Evolutionary conservation across 78 protist species (phyloP).

Genomic region (Dictyostelium firmibasis): DNA sequence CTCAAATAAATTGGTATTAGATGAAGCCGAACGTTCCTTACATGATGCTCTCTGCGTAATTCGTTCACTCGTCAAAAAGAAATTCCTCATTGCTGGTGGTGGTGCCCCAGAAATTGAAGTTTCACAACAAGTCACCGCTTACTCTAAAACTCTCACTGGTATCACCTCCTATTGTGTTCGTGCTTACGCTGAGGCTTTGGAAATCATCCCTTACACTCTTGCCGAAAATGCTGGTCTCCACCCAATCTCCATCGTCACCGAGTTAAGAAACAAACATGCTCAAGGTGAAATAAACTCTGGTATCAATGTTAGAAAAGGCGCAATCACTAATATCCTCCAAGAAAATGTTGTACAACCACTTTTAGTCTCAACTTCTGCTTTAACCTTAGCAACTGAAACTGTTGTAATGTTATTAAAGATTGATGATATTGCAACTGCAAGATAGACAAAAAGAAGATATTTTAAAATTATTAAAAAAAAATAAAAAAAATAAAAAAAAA

Average conservation of each 20-base stretch:
- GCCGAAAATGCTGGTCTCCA: constrained; percentile 99
- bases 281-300: constrained; percentile 95
- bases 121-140: constrained; percentile 84
- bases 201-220: constrained; percentile 98
- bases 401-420: constrained; percentile 98
- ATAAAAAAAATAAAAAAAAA: background rate
- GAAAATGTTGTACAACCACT: constrained; percentile 99
- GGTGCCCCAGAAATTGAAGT: constrained; percentile 98
- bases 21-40: constrained; percentile 98
- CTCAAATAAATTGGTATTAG: constrained; percentile 95
- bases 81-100: constrained; percentile 98
- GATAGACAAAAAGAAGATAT: constrained; percentile 28
- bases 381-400: constrained; percentile 98
- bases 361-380: constrained; percentile 95
- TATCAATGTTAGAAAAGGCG: constrained; percentile 95
- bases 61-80: constrained; percentile 98
- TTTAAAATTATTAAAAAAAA: background rate
- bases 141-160: constrained; percentile 93
- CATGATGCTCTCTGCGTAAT: constrained; percentile 99
- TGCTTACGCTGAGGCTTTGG: constrained; percentile 98
- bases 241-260: constrained; percentile 98
- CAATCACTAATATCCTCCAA: constrained; percentile 95
- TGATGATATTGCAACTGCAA: constrained; percentile 93
- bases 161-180: constrained; percentile 88
- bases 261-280: constrained; percentile 94